phyloP scores from a whole-genome alignment of 352 stramenopile genomes.

The Aphanomyces cochlioides region DNA sequence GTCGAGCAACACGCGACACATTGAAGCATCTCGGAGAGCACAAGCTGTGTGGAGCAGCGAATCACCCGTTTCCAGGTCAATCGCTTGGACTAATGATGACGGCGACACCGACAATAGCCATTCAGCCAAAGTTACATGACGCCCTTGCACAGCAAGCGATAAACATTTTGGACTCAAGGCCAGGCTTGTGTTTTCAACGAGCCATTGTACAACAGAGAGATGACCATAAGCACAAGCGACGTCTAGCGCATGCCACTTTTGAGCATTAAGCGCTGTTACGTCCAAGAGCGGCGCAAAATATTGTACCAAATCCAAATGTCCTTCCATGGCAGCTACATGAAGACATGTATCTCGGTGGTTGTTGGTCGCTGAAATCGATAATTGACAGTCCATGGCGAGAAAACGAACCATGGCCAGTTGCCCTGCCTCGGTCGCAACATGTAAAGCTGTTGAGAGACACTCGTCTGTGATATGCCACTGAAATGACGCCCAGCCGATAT shows the following conservation, averaged over 20 bases:
- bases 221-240: conserved; percentile 15
- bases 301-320: neutral
- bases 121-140: neutral
- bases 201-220: neutral
- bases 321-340: conserved; percentile 8
- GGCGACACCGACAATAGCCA: neutral
- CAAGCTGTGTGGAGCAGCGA: conserved; percentile 18
- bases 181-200: neutral
- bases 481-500: conserved; percentile 4
- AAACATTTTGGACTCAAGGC: neutral
- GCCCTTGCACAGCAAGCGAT: conserved; percentile 3
- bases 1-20: neutral
- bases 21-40: neutral
- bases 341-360: conserved; percentile 19
- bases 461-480: conserved; percentile 9
- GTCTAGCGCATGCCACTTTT: conserved; percentile 14
- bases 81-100: neutral
- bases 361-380: neutral
- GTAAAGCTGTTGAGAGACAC: neutral
- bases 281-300: neutral
- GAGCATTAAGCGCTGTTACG: neutral
- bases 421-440: conserved; percentile 5
- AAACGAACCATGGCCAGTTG: conserved; percentile 9
- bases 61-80: neutral
- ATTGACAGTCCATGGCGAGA: neutral